Percentiles rank a stretch among this genome's conserved stretches.
Conservation (phyloP, 2,329 filamentous ascomycete genomes). For the Tolypocladium sp. region DNA sequence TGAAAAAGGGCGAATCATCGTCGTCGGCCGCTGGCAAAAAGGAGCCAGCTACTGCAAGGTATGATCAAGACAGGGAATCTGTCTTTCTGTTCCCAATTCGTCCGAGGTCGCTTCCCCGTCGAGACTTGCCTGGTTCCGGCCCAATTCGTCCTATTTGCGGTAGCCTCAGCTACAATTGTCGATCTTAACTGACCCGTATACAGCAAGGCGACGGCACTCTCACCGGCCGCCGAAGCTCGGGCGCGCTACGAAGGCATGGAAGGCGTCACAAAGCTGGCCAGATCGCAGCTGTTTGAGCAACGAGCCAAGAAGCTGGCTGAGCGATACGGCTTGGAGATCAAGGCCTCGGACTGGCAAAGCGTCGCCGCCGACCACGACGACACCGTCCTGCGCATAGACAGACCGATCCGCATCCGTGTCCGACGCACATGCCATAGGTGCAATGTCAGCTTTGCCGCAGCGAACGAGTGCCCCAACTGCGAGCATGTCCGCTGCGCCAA, state of each 20-base stretch:
- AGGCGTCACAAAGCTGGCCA: conserved; percentile 32
- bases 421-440: conserved; percentile 77
- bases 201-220: neutral
- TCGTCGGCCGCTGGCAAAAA: conserved; percentile 7
- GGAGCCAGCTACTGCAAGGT: neutral
- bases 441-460: conserved; percentile 60
- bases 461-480: conserved; percentile 68
- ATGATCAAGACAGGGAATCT: neutral
- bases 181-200: neutral
- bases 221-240: conserved; percentile 15
- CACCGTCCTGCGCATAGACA: conserved; percentile 57
- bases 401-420: conserved; percentile 68
- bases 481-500: conserved; percentile 72
- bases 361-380: conserved; percentile 39
- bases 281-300: conserved; percentile 44
- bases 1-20: conserved; percentile 31
- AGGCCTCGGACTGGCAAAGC: conserved; percentile 42
- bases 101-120: neutral
- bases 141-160: neutral
- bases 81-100: neutral
- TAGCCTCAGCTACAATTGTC: neutral
- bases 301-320: conserved; percentile 46
- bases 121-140: neutral
- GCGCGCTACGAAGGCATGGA: conserved; percentile 18
- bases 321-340: conserved; percentile 46